These are phyloP conservation scores for Raphidocelis subcapitata DNA, from an alignment of 139 green algal species.

Conservation along the genomic window DNA sequence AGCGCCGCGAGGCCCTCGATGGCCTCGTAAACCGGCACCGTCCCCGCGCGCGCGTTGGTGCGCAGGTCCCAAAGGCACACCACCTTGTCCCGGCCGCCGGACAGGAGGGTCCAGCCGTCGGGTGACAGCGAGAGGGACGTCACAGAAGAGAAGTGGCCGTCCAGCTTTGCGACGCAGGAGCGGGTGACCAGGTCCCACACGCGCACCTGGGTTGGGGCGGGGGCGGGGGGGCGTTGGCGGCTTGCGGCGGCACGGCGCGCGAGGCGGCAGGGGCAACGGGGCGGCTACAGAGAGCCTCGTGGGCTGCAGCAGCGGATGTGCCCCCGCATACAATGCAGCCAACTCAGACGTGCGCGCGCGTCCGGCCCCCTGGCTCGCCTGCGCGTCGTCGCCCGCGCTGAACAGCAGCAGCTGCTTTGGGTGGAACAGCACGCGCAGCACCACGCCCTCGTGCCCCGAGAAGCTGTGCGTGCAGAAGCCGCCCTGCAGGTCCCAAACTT, in stretches of 20 bases:
- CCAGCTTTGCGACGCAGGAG: conserved; percentile 48
- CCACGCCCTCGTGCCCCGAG: conserved; percentile 67
- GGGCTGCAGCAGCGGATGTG: too few relatives aligned
- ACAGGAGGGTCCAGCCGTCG: conserved; percentile 70
- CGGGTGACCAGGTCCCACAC: conserved; percentile 83
- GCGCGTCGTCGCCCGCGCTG: conserved; percentile 68
- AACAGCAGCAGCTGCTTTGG: conserved; percentile 79
- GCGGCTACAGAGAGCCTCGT: too few relatives aligned
- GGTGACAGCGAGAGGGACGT: conserved; percentile 71
- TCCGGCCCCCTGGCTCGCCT: conserved; percentile 50
- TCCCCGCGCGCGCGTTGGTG: conserved; percentile 54
- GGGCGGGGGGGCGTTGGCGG: too few relatives aligned
- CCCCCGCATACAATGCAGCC: background rate
- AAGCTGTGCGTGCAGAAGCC: conserved; percentile 93
- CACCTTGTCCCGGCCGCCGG: conserved; percentile 59
- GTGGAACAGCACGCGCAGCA: conserved; percentile 78
- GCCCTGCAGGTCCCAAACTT: conserved; percentile 75
- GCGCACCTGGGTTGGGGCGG: conserved; percentile 61
- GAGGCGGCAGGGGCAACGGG: too few relatives aligned
- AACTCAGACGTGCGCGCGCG: background rate
- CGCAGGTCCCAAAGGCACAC: conserved; percentile 81
- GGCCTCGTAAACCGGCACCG: conserved; percentile 85
- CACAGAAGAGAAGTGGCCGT: conserved; percentile 84
- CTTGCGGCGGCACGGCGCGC: too few relatives aligned
- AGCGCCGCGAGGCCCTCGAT: conserved; percentile 67